Percentiles rank a stretch among this genome's conserved stretches.
These are phyloP conservation scores for Ailanthus altissimus DNA, from an alignment of 345 rosid species.

Conservation along the genomic window DNA sequence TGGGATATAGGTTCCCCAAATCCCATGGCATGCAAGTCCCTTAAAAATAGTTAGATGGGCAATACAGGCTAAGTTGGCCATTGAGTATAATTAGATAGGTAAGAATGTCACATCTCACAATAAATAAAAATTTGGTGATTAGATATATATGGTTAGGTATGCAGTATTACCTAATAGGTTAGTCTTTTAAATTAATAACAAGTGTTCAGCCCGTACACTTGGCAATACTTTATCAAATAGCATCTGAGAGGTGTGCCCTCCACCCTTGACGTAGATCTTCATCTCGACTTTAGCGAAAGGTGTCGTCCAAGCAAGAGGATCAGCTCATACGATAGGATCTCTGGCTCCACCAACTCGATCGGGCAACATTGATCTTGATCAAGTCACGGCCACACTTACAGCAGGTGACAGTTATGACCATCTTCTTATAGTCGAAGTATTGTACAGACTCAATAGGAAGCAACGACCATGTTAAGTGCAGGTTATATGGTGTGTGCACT, in stretches of 20 bases:
- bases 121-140: too few species aligned
- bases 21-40: too few species aligned
- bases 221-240: constrained; percentile 85
- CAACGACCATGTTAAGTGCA: constrained; percentile 36
- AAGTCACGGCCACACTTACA: constrained; percentile 73
- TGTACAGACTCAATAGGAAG: constrained; percentile 52
- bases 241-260: constrained; percentile 95
- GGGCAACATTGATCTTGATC: constrained; percentile 78
- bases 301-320: constrained; percentile 71
- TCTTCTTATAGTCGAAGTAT: constrained; percentile 84
- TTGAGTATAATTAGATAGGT: too few species aligned
- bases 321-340: constrained; percentile 84
- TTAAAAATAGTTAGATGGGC: too few species aligned
- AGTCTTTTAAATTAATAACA: too few species aligned
- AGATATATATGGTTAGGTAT: too few species aligned
- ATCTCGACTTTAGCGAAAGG: constrained; percentile 79
- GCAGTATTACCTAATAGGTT: too few species aligned
- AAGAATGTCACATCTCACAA: too few species aligned
- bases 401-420: constrained; percentile 77
- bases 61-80: too few species aligned
- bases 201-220: too few species aligned
- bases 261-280: constrained; percentile 82
- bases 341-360: constrained; percentile 76
- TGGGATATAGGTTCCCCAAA: too few species aligned
- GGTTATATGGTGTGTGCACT: background rate